Percentiles rank a stretch among this genome's conserved stretches.
These are phyloP conservation scores for Monosporozyma aerobia DNA, from an alignment of 805 yeast species.

Conservation along the genomic window DNA sequence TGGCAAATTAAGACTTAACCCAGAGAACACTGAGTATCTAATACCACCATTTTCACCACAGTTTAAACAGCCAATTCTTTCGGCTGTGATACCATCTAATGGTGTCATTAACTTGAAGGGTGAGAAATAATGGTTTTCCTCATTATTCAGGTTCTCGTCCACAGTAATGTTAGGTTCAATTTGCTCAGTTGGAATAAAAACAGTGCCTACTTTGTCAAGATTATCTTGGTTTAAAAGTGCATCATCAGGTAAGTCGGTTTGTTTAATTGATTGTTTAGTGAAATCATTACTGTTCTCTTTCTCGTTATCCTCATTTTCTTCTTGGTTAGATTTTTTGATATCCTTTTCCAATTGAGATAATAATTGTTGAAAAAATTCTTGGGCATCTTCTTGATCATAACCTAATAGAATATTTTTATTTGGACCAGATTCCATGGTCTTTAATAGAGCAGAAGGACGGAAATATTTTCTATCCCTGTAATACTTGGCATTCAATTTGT, in stretches of 20 bases:
- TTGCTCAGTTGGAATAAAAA: conserved; percentile 63
- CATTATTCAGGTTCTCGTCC: conserved; percentile 12
- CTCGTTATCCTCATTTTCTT: conserved; percentile 6
- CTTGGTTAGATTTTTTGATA: conserved; percentile 12
- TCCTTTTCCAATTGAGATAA: conserved; percentile 52
- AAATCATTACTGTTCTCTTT: conserved; percentile 13
- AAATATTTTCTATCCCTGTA: conserved; percentile 48
- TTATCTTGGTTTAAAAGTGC: conserved; percentile 34
- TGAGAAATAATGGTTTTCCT: conserved; percentile 1
- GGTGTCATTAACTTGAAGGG: conserved; percentile 63
- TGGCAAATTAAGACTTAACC: conserved; percentile 64
- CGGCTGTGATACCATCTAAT: conserved; percentile 82
- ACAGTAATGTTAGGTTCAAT: conserved; percentile 56
- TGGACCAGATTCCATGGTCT: conserved; percentile 69
- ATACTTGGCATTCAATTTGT: conserved; percentile 46
- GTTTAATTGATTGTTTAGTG: conserved; percentile 16
- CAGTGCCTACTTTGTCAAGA: conserved; percentile 52
- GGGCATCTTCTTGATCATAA: conserved; percentile 93
- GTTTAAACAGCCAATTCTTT: conserved; percentile 77
- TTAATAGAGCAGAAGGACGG: conserved; percentile 50
- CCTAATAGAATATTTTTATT: conserved; percentile 70
- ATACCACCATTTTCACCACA: conserved; percentile 96
- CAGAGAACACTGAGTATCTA: conserved; percentile 68
- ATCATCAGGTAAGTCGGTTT: conserved; percentile 28
- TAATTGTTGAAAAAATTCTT: conserved; percentile 82